Evolutionary conservation across 2,329 filamentous ascomycete genomes (phyloP), one percentile per base, ranked within the genome.

Genomic region (Trichoderma endophyticum): DNA sequence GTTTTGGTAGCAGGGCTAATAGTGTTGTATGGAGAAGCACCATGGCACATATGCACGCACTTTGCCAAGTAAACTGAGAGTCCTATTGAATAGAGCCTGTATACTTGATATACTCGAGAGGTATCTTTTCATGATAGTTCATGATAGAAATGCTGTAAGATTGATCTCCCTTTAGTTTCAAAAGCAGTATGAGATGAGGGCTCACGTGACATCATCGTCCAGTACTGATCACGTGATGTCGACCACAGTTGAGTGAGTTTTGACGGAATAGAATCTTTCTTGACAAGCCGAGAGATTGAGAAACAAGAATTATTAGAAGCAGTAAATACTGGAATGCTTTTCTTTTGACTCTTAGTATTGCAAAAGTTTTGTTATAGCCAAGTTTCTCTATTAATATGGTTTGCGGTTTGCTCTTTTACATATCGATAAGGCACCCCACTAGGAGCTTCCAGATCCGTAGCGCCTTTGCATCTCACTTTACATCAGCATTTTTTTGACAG

Each of bases 341-440:
- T 57, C 5, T 12, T 24, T 21, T 24, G 11, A 14, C 2, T 2
- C 24, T 24, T 24, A 54, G 21, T 6, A 24, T 6, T 14, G 26
- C 9, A 34, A 11, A 24, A 43, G 3, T 24, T 0, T 34, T 71
- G 32, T 21, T 32, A 21, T 18, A n/a, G 15, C 1, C 39, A n/a
- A 0, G 1, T 1, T 9, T 62, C 11, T 61, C 2, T 36, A 5
- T 15, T 4, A 6, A 18, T 30, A n/a, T 7, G 24, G 3, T 34
- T 26, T 21, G 62, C 61, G n/a, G 6, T 24, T 8, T 60, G 54
- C 28, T 67, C 6, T 15, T 18, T n/a, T 24, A 15, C 67, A 54
- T 73, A 73, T 73, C 72, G 72, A 73, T 73, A 73, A 73, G 56
- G 32, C 36, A 62, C 70, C 63, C 70, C 70, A 69, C 70, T 60